These are phyloP conservation scores for Trypanosomatidae sp. DNA, from an alignment of 208 protist genomes.

Conservation along the genomic window DNA sequence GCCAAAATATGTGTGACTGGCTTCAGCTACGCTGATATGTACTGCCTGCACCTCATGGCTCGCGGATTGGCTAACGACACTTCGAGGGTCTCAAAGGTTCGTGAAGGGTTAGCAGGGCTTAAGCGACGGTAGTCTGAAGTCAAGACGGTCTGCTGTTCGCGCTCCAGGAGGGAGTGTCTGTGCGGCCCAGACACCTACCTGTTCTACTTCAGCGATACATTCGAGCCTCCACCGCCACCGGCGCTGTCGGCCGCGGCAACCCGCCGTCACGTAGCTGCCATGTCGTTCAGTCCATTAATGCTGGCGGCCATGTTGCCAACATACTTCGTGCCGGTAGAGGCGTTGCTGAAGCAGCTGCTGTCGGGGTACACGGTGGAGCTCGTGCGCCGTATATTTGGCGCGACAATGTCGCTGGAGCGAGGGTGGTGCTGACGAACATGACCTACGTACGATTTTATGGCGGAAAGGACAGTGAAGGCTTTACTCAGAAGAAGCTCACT, in stretches of 20 bases:
- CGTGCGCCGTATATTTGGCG: conserved; percentile 38
- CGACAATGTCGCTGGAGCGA: conserved; percentile 22
- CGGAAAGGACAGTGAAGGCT: conserved; percentile 24
- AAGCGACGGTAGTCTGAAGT: conserved; percentile 16
- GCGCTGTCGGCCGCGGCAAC: not conserved
- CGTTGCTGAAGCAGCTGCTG: conserved; percentile 41
- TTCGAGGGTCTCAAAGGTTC: not conserved
- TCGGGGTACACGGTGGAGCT: conserved; percentile 51
- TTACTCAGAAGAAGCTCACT: not conserved
- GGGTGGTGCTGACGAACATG: conserved; percentile 7
- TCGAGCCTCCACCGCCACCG: conserved; percentile 35
- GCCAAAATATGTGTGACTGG: not conserved
- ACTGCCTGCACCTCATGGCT: not conserved
- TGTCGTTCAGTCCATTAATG: conserved; percentile 46
- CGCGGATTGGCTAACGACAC: not conserved
- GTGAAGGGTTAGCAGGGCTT: conserved; percentile 1
- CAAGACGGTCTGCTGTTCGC: not conserved
- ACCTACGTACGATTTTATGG: conserved; percentile 47
- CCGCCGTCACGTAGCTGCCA: not conserved
- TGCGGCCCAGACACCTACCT: conserved; percentile 5
- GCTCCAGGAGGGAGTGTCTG: not conserved
- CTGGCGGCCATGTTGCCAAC: conserved; percentile 48
- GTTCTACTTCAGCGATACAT: conserved; percentile 21
- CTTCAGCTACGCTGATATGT: conserved; percentile 1
- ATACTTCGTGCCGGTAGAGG: conserved; percentile 55